Percentiles rank a stretch among this genome's conserved stretches.
Evolutionary conservation across 2,329 filamentous ascomycete genomes (phyloP).

Genomic region (Neonectria sp.): DNA sequence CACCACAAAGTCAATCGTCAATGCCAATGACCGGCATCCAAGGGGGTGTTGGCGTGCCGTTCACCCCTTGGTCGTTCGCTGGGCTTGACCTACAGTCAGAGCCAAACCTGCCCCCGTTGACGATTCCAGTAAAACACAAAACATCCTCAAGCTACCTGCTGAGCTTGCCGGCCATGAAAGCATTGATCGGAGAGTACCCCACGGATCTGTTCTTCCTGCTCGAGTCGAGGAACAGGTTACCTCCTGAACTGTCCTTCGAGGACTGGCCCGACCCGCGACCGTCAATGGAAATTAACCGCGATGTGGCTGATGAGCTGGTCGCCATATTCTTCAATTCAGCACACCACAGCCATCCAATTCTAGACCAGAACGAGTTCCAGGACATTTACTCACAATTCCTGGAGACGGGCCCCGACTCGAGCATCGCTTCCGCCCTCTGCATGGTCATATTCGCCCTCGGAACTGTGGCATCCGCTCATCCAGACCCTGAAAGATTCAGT

Average conservation of each 20-base stretch:
- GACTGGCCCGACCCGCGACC: slow-evolving; percentile 18
- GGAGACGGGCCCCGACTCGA: slow-evolving; percentile 39
- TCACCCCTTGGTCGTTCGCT: slow-evolving; percentile 15
- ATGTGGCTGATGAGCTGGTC: slow-evolving; percentile 44
- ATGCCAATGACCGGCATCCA: slow-evolving; percentile 24
- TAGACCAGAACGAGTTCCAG: slow-evolving; percentile 47
- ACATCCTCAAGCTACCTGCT: slow-evolving; percentile 50
- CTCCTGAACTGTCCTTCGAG: slow-evolving; percentile 41
- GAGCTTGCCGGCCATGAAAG: slow-evolving; percentile 46
- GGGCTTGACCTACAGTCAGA: slow-evolving; percentile 19
- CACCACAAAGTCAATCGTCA: slow-evolving; percentile 36
- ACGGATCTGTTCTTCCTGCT: slow-evolving; percentile 48
- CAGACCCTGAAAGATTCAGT: slow-evolving; percentile 34
- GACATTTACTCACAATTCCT: slow-evolving; percentile 42
- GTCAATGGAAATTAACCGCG: slow-evolving; percentile 22
- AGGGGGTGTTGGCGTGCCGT: slow-evolving; percentile 8
- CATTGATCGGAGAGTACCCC: slow-evolving; percentile 49
- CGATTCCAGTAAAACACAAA: slow-evolving; percentile 49
- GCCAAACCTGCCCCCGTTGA: slow-evolving; percentile 43
- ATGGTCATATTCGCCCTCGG: slow-evolving; percentile 51
- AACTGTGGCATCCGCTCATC: slow-evolving; percentile 38
- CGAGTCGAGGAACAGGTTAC: slow-evolving; percentile 45
- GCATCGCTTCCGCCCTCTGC: slow-evolving; percentile 49
- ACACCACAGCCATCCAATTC: slow-evolving; percentile 47
- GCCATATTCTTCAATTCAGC: slow-evolving; percentile 45